Base-by-base conservation (phyloP, 2,329 filamentous ascomycete genomes). In the Microcyclosporella mali region DNA sequence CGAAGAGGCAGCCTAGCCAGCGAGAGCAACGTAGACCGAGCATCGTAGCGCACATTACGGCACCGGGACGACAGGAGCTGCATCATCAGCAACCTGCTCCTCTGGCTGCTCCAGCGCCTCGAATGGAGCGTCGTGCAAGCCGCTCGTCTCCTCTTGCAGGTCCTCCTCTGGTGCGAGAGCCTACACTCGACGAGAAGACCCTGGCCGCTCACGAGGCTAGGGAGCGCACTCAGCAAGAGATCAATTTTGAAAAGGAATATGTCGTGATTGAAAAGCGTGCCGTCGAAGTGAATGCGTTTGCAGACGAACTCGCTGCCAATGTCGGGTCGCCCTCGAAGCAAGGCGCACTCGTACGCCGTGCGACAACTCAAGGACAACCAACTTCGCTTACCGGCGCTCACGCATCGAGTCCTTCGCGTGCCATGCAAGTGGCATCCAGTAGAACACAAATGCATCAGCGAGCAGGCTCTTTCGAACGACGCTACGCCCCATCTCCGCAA, bases 271-370 rank as follows among this genome's bases (percentile, higher is more conserved):
- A 98, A 69, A 95, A 95, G 70, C 82, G 84, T 52, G 85, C 88
- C 15, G 89, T 98, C 9, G 90, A 97, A 64, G 90, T 98, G 38
- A 97, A 98, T 63, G 92, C 92, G 2, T 84, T 98, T 58, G 92
- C 92, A 16, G 92, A 98, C 65, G 90, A 97, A 66, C 72, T 98
- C 60, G 89, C 88, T 33, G 85, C 88, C 40, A 58, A 85, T 36
- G 81, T 81, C 37, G 67, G 81, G 16, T 46, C 51, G 11, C 48
- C 53, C 14, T 45, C 55, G 4, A 76, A 81, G 49, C 69, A 78
- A 7, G 78, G 78, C 8, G 73, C 78, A 16, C 79, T 92, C 59
- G 70, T 83, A 33, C 82, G 88, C 43, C 79, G 88, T 52, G 79
- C 85, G 12, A 92, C 88, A 0, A 85, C 86, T 29, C 85, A 89